These are phyloP conservation scores for Elsinoe arachidis DNA, from an alignment of 2,329 filamentous ascomycete species.

Conservation along the genomic window DNA sequence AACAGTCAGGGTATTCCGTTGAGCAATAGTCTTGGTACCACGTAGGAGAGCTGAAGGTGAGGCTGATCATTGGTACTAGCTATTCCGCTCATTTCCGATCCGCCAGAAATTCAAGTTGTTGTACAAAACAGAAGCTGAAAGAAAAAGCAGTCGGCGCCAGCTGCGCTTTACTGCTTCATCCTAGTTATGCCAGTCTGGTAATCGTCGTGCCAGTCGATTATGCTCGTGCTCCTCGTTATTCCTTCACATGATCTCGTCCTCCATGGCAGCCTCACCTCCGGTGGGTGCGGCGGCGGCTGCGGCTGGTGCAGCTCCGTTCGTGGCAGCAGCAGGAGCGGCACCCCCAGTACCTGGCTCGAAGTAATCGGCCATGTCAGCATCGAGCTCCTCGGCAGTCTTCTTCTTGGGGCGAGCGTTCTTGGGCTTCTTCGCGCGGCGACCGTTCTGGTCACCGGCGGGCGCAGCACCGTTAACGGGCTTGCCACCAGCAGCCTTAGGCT, in stretches of 20 bases:
- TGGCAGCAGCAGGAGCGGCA: conserved; percentile 35
- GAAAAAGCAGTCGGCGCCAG: background rate
- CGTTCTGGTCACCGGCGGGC: conserved; percentile 42
- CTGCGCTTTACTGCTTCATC: background rate
- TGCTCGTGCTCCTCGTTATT: too few relatives aligned
- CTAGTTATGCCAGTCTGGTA: background rate
- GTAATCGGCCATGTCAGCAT: conserved; percentile 97
- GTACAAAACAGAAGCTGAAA: conserved; percentile 8
- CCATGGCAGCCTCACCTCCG: conserved; percentile 45
- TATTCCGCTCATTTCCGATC: background rate
- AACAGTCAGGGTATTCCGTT: too few relatives aligned
- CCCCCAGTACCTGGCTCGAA: conserved; percentile 49
- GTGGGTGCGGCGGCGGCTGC: conserved; percentile 40
- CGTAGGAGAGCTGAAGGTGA: background rate
- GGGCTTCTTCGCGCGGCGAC: conserved; percentile 49
- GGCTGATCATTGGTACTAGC: conserved; percentile 11
- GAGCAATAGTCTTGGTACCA: too few relatives aligned
- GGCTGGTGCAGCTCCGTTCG: conserved; percentile 36
- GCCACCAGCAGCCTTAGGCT: conserved; percentile 69
- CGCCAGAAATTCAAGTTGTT: conserved; percentile 2
- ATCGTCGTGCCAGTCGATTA: background rate
- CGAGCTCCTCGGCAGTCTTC: conserved; percentile 92
- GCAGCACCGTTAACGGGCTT: conserved; percentile 29
- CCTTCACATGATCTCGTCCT: conserved; percentile 46
- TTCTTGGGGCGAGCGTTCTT: conserved; percentile 56